Evolutionary conservation across 2,329 filamentous ascomycete species (phyloP).

Genomic region (Clarireedia paspali): DNA sequence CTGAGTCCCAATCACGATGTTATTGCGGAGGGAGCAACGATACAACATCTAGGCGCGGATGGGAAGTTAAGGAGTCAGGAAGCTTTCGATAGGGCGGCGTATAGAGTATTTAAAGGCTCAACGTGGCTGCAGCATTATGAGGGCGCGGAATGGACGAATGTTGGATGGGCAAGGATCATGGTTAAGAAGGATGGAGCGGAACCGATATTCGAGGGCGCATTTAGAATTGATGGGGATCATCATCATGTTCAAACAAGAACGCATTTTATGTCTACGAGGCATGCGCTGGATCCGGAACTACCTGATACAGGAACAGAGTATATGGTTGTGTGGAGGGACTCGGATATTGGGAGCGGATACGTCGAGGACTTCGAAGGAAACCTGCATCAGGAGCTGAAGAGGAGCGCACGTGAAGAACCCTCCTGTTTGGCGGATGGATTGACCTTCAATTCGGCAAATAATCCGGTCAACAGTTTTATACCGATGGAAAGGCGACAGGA

Average conservation of each 20-base stretch:
- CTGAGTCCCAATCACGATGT: slow-evolving; percentile 91
- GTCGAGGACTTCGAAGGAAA: slow-evolving; percentile 36
- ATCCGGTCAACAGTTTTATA: slow-evolving; percentile 51
- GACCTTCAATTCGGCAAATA: slow-evolving; percentile 67
- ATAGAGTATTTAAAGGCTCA: slow-evolving; percentile 78
- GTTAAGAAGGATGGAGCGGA: slow-evolving; percentile 66
- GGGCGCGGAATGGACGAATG: slow-evolving; percentile 62
- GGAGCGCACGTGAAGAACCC: slow-evolving; percentile 28
- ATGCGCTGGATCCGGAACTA: slow-evolving; percentile 58
- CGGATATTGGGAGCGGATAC: slow-evolving; percentile 54
- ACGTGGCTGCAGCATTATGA: slow-evolving; percentile 60
- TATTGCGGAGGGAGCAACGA: slow-evolving; percentile 64
- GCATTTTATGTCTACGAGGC: slow-evolving; percentile 66
- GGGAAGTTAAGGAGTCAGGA: slow-evolving; percentile 62
- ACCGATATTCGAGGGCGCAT: slow-evolving; percentile 86
- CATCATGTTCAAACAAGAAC: slow-evolving; percentile 77
- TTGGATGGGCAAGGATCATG: slow-evolving; percentile 80
- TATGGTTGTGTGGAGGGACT: slow-evolving; percentile 90
- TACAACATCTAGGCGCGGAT: slow-evolving; percentile 65
- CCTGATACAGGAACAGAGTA: slow-evolving; percentile 53
- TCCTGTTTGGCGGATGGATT: slow-evolving; percentile 71
- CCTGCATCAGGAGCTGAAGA: slow-evolving; percentile 37
- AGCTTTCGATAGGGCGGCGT: slow-evolving; percentile 60
- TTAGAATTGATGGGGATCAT: slow-evolving; percentile 71
- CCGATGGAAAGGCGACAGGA: slow-evolving; percentile 39